Conservation (phyloP, 2,329 filamentous ascomycete genomes). For the Penicillium sp. region DNA sequence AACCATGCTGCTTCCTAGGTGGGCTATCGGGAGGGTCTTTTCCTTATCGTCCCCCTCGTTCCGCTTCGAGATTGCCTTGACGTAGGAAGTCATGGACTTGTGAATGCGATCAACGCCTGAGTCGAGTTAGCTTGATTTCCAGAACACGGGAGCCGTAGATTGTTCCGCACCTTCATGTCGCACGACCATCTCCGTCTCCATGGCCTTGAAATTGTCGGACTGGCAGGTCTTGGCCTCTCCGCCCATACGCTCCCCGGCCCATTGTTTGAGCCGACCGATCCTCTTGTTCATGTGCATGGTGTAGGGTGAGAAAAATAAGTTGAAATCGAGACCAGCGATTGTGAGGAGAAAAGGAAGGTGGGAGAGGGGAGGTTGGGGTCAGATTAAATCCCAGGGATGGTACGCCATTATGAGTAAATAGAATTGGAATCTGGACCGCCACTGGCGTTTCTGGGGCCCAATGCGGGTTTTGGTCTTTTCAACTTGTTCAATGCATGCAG, state of each 20-base stretch:
- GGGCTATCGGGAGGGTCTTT: constrained; percentile 76
- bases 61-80: constrained; percentile 84
- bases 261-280: constrained; percentile 94
- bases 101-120: constrained; percentile 89
- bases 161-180: constrained; percentile 76
- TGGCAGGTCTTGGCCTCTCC: constrained; percentile 82
- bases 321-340: constrained; percentile 6
- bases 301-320: constrained; percentile 8
- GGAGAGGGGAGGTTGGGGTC: constrained; percentile 18
- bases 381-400: constrained; percentile 12
- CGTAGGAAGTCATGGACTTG: constrained; percentile 78
- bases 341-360: constrained; percentile 5
- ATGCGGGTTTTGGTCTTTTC: constrained; percentile 16
- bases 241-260: constrained; percentile 96
- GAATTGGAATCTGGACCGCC: constrained; percentile 8
- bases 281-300: constrained; percentile 76
- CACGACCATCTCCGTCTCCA: constrained; percentile 88
- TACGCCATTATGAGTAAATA: constrained; percentile 13
- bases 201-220: constrained; percentile 85
- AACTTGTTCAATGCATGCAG: constrained; percentile 21
- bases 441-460: constrained; percentile 18
- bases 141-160: neutral
- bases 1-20: constrained; percentile 83
- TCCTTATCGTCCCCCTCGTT: constrained; percentile 86
- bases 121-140: neutral